Evolutionary conservation across 345 rosid species (phyloP).

Genomic region (Pseudoturritis turrita): DNA sequence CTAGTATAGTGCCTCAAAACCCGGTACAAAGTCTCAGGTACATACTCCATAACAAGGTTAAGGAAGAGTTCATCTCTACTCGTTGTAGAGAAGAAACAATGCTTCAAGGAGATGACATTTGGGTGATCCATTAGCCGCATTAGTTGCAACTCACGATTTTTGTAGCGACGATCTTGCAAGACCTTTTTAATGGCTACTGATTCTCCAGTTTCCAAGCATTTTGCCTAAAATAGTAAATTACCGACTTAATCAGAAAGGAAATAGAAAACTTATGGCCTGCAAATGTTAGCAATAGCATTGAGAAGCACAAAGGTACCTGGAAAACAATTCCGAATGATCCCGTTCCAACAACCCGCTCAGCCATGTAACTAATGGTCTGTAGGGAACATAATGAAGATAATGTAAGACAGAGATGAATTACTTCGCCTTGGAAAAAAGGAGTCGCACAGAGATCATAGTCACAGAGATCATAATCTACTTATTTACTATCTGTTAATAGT

Average conservation of each 20-base stretch:
- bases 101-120: slow-evolving; percentile 72
- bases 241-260: not conserved
- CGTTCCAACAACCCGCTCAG: slow-evolving; percentile 73
- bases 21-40: slow-evolving; percentile 65
- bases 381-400: slow-evolving; percentile 2
- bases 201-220: slow-evolving; percentile 83
- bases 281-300: not conserved
- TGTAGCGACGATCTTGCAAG: slow-evolving; percentile 70
- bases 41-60: slow-evolving; percentile 82
- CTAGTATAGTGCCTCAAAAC: slow-evolving; percentile 59
- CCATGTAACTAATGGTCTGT: slow-evolving; percentile 89
- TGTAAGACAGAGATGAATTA: slow-evolving; percentile 3
- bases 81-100: slow-evolving; percentile 86
- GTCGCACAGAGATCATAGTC: not conserved
- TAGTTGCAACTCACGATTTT: slow-evolving; percentile 72
- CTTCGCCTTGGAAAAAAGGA: not conserved
- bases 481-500: not conserved
- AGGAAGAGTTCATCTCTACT: slow-evolving; percentile 66
- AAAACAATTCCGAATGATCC: slow-evolving; percentile 82
- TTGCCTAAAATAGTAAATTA: slow-evolving; percentile 45
- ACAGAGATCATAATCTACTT: not conserved
- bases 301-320: slow-evolving; percentile 43
- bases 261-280: not conserved
- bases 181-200: slow-evolving; percentile 81
- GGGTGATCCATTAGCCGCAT: slow-evolving; percentile 81